Evolutionary conservation across 352 stramenopile genomes (phyloP).

Genomic region (Globisporangium cystogenes): DNA sequence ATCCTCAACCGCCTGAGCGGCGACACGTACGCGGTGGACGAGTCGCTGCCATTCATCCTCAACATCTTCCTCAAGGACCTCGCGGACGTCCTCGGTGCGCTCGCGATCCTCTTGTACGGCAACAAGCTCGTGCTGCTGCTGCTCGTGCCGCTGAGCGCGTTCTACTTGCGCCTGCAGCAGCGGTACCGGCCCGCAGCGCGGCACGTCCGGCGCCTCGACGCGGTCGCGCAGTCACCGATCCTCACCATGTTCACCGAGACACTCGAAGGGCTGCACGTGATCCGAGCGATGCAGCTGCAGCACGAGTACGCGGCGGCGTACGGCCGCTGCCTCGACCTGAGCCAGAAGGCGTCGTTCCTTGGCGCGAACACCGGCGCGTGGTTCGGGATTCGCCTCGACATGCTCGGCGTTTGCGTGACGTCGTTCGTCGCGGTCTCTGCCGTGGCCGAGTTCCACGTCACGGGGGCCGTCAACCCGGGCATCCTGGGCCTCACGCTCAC

Average conservation of each 20-base stretch:
- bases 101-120: constrained; percentile 75
- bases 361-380: constrained; percentile 66
- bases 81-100: constrained; percentile 58
- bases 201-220: constrained; percentile 64
- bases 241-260: constrained; percentile 70
- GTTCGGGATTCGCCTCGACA: constrained; percentile 83
- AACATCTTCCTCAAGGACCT: constrained; percentile 87
- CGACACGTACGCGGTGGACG: constrained; percentile 81
- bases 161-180: constrained; percentile 63
- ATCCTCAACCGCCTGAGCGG: constrained; percentile 78
- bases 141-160: constrained; percentile 57
- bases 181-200: constrained; percentile 69
- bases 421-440: constrained; percentile 77
- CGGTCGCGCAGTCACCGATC: constrained; percentile 70
- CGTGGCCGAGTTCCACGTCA: constrained; percentile 60
- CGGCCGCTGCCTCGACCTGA: constrained; percentile 41
- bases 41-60: constrained; percentile 85
- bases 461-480: constrained; percentile 49
- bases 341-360: constrained; percentile 76
- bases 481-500: constrained; percentile 88
- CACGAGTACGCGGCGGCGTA: constrained; percentile 36
- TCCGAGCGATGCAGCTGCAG: constrained; percentile 50
- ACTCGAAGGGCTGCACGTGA: constrained; percentile 59
- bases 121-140: constrained; percentile 73
- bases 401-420: constrained; percentile 77